Evolutionary conservation across 106 monocot species (phyloP), one percentile per base, ranked within the genome.

Genomic region (Dendrobium nobile): DNA sequence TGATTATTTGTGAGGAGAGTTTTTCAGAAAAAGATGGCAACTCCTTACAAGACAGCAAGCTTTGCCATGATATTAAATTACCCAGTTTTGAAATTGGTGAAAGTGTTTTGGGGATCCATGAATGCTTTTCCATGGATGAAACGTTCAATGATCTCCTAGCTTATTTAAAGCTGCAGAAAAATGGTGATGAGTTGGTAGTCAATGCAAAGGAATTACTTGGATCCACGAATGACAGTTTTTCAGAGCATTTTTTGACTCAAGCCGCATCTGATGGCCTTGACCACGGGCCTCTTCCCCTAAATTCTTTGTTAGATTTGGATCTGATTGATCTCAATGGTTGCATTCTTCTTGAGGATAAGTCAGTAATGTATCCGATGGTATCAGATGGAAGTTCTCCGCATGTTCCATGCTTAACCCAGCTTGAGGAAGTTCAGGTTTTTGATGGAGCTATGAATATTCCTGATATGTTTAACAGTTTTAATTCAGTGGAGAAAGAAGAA

Each of bases 381-480:
- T 67, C 85, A 82, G 75, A 81, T 86, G 93, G 82, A 42, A 73
- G 77, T 72, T 92, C 27, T 82, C 73, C 81, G 48, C 82, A 74
- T 72, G 74, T 86, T 20, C 90, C 92, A 24, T 88, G 86, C 84
- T 87, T 83, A n/a, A 22, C 90, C 82, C 73, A 75, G 81, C 85
- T 88, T 67, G 88, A 90, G 85, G 92, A 92, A 83, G 85, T 91
- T 26, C 85, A 94, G 75, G 85, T 89, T 28, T 80, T 98, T 78
- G 94, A 98, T 80, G 68, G 82, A 65, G 33, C 81, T 56, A 47
- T 77, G 67, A 59, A 85, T 77, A 70, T 77, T 17, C 88, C 80
- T 45, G 73, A 89, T 84, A 84, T 83, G 6, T 84, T 92, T 82
- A 55, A 51, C 75, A 76, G 31, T 79, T 83, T 68, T 51, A 47